A percentile compares a stretch with the other conserved stretches of the same genome.
Conservation (phyloP, 2,329 filamentous ascomycete genomes). For the Calonectria leucothoes region DNA sequence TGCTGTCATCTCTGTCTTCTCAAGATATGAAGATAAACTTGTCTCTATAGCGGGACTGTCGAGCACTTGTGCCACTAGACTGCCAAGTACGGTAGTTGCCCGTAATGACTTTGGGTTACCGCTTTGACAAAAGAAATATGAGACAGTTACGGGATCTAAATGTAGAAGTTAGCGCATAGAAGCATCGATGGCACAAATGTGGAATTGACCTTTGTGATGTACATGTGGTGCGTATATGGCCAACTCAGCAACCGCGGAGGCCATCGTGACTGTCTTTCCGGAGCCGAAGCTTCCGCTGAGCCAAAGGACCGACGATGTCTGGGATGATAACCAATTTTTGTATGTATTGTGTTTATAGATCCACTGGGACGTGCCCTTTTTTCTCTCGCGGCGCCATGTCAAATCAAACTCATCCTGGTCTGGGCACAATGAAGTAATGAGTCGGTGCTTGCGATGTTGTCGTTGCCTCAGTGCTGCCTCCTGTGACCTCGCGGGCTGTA, state of each 20-base stretch:
- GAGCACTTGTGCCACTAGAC: background rate
- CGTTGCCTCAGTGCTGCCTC: background rate
- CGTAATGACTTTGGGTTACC: background rate
- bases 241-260: background rate
- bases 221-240: background rate
- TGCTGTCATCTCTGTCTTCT: background rate
- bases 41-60: background rate
- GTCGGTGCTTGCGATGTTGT: background rate
- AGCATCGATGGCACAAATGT: background rate
- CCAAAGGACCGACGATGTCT: background rate
- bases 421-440: background rate
- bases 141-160: background rate
- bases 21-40: background rate
- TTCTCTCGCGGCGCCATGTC: background rate
- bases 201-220: background rate
- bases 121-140: background rate
- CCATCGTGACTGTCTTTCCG: constrained; percentile 1
- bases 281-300: background rate
- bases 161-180: background rate
- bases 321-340: background rate
- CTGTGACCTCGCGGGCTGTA: background rate
- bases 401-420: background rate
- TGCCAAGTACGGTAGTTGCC: background rate
- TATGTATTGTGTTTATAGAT: background rate
- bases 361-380: background rate